Percentiles rank a stretch among this genome's conserved stretches.
These are phyloP conservation scores for Botrytis cinerea DNA, from an alignment of 2,329 filamentous ascomycete species.

Conservation along the genomic window DNA sequence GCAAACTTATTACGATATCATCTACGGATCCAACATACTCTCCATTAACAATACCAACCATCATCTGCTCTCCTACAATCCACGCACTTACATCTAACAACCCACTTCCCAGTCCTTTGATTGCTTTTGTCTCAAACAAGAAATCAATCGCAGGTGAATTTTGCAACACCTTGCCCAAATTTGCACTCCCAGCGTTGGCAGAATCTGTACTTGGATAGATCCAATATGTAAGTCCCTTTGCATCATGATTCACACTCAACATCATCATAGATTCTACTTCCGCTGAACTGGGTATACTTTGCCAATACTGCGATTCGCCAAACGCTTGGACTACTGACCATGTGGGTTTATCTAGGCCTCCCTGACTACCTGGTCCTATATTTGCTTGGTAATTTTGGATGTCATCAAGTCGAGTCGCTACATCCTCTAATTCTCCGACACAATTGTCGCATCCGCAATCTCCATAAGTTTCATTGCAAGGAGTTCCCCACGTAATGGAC, in stretches of 20 bases:
- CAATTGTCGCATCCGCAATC: constrained; percentile 54
- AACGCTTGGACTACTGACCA: constrained; percentile 56
- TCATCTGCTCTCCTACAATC: constrained; percentile 42
- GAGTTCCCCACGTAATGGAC: constrained; percentile 48
- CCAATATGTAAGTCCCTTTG: constrained; percentile 52
- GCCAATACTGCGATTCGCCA: constrained; percentile 48
- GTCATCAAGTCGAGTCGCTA: constrained; percentile 47
- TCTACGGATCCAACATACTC: constrained; percentile 35
- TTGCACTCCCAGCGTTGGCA: constrained; percentile 39
- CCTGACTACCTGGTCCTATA: constrained; percentile 38
- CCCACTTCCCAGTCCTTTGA: constrained; percentile 29
- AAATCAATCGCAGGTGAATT: constrained; percentile 41
- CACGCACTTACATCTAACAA: constrained; percentile 46
- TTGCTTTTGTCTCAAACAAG: constrained; percentile 40
- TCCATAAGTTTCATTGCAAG: constrained; percentile 54
- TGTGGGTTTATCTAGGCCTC: constrained; percentile 44
- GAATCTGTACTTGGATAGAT: constrained; percentile 45
- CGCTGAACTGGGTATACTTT: constrained; percentile 46
- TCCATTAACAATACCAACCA: constrained; percentile 46
- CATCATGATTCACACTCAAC: constrained; percentile 51
- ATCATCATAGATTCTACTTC: constrained; percentile 52
- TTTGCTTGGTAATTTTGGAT: constrained; percentile 46
- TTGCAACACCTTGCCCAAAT: constrained; percentile 46
- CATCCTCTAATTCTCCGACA: constrained; percentile 47
- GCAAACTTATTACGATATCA: constrained; percentile 31